phyloP scores from a whole-genome alignment of 1,139 yeast genomes.

The Pichia kudriavzevii region DNA sequence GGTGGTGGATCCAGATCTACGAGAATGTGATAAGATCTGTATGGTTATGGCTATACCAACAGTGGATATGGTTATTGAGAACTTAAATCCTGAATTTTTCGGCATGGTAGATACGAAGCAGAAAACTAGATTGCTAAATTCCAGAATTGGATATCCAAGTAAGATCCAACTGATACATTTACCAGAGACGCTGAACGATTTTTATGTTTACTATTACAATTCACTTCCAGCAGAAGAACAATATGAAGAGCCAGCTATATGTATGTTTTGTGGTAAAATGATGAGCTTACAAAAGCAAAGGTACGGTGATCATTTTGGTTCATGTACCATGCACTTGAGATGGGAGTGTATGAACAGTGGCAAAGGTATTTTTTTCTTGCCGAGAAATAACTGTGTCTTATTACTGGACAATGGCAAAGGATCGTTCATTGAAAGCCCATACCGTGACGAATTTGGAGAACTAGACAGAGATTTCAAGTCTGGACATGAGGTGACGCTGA shows the following conservation, averaged over 20 bases:
- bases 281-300: constrained; percentile 59
- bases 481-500: constrained; percentile 65
- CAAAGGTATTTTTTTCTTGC: constrained; percentile 67
- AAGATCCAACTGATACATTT: constrained; percentile 36
- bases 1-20: constrained; percentile 24
- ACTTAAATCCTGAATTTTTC: constrained; percentile 11
- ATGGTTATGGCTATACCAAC: constrained; percentile 45
- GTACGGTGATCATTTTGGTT: constrained; percentile 48
- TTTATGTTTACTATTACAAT: constrained; percentile 55
- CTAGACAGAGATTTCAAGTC: constrained; percentile 66
- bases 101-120: constrained; percentile 6
- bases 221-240: constrained; percentile 32
- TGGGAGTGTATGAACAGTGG: constrained; percentile 62
- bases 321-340: constrained; percentile 57
- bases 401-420: constrained; percentile 63
- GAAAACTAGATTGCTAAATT: constrained; percentile 8
- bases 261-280: constrained; percentile 72
- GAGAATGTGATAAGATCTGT: constrained; percentile 49
- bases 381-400: constrained; percentile 66
- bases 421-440: constrained; percentile 79
- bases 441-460: constrained; percentile 82
- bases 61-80: constrained; percentile 26
- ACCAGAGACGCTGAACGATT: constrained; percentile 50
- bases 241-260: constrained; percentile 74
- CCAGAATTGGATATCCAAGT: constrained; percentile 47